Percentiles rank a stretch among this genome's conserved stretches.
phyloP scores from a whole-genome alignment of 495 filamentous ascomycete genomes.

The Penicillium psychrofluorescens region DNA sequence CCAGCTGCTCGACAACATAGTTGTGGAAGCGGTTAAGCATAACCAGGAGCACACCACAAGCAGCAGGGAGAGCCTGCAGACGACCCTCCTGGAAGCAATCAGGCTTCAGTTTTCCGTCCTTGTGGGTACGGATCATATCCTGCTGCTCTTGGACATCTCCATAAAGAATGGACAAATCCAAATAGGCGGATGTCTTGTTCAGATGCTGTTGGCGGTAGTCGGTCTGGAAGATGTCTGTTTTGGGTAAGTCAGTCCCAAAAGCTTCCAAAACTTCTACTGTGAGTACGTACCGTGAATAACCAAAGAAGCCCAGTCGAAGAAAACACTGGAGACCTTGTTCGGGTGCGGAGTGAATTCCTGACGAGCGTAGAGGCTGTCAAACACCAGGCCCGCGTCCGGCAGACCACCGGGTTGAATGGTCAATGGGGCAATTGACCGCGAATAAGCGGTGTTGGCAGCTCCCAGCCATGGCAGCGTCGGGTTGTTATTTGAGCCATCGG shows the following conservation, averaged over 20 bases:
- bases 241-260: not conserved
- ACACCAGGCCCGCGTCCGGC: constrained; percentile 46
- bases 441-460: constrained; percentile 49
- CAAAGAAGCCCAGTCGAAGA: constrained; percentile 53
- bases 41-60: constrained; percentile 49
- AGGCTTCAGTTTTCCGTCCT: constrained; percentile 51
- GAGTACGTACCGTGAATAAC: constrained; percentile 43
- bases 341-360: constrained; percentile 47
- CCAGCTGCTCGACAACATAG: constrained; percentile 62
- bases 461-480: constrained; percentile 49
- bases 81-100: constrained; percentile 51
- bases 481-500: constrained; percentile 66
- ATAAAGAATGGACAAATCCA: constrained; percentile 53
- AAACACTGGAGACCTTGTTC: constrained; percentile 51
- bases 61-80: constrained; percentile 48
- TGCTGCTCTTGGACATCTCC: constrained; percentile 51
- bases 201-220: constrained; percentile 44
- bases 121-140: constrained; percentile 47
- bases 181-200: constrained; percentile 52
- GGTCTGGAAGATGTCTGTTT: constrained; percentile 50
- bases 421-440: constrained; percentile 43
- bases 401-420: constrained; percentile 44
- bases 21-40: constrained; percentile 70
- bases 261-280: too few relatives aligned
- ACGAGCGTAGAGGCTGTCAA: constrained; percentile 47